phyloP scores from a whole-genome alignment of 352 stramenopile genomes.

The Thalassiosira mediterranea region DNA sequence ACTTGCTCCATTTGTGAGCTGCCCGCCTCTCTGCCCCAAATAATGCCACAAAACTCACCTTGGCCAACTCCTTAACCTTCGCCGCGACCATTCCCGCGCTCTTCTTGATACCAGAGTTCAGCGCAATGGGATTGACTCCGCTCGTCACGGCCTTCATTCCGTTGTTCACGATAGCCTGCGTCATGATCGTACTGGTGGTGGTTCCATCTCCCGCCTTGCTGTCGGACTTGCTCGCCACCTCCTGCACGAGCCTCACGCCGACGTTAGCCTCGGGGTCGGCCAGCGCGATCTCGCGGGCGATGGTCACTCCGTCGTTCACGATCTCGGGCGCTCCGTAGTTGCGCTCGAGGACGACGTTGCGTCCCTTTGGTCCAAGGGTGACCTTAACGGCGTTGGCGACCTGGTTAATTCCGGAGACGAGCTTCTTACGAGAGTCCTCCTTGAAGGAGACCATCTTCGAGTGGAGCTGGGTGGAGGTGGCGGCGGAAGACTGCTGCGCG shows the following conservation, averaged over 20 bases:
- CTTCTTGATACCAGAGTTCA: slow-evolving; percentile 86
- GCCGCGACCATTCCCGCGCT: slow-evolving; percentile 75
- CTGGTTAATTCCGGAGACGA: slow-evolving; percentile 87
- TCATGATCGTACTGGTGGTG: slow-evolving; percentile 98
- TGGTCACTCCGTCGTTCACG: slow-evolving; percentile 98
- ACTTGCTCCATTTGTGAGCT: no score
- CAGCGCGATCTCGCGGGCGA: slow-evolving; percentile 97
- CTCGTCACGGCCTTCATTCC: slow-evolving; percentile 98
- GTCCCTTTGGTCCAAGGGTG: slow-evolving; percentile 98
- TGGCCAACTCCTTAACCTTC: slow-evolving; percentile 84
- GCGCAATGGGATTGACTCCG: slow-evolving; percentile 98
- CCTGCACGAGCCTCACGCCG: slow-evolving; percentile 84
- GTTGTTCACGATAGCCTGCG: slow-evolving; percentile 98
- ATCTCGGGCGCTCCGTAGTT: slow-evolving; percentile 96
- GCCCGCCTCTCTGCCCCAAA: no score
- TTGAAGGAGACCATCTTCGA: slow-evolving; percentile 86
- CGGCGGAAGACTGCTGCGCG: no score
- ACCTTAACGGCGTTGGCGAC: slow-evolving; percentile 89
- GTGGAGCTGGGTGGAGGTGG: slow-evolving; percentile 28
- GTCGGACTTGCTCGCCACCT: slow-evolving; percentile 98
- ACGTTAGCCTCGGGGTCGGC: slow-evolving; percentile 93
- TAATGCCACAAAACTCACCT: slow-evolving; percentile 58
- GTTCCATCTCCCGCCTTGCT: slow-evolving; percentile 99
- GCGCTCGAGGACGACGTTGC: slow-evolving; percentile 99
- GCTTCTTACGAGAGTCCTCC: slow-evolving; percentile 82